Evolutionary conservation across 371 early-diverging fungal genomes (phyloP).

Genomic region (Mortierella sp.): DNA sequence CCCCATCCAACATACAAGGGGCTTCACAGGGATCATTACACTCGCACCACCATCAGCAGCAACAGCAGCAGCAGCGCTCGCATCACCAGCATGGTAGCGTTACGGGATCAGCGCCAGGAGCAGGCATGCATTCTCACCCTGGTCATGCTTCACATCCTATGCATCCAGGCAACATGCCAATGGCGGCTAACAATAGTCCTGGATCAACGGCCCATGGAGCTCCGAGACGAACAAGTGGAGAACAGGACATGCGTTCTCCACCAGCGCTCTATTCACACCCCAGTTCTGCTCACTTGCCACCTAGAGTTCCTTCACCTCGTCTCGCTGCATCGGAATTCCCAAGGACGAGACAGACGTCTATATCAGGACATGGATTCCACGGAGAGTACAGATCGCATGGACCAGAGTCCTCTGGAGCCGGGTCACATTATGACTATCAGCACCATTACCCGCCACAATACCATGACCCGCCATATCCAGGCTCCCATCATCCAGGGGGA

Average conservation of each 20-base stretch:
- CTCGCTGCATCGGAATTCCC: constrained; percentile 23
- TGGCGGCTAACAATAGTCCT: not conserved
- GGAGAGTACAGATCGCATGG: constrained; percentile 35
- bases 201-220: constrained; percentile 11
- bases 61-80: constrained; percentile 17
- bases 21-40: constrained; percentile 10
- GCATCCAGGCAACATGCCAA: constrained; percentile 4
- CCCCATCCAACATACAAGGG: constrained; percentile 6
- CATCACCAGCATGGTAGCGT: constrained; percentile 19
- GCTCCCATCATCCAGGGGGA: constrained; percentile 6
- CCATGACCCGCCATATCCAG: constrained; percentile 14
- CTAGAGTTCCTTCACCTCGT: constrained; percentile 23
- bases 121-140: constrained; percentile 7
- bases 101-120: constrained; percentile 6
- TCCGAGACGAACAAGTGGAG: constrained; percentile 25
- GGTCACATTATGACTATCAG: constrained; percentile 21
- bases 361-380: constrained; percentile 21
- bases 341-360: constrained; percentile 32
- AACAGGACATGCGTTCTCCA: constrained; percentile 30
- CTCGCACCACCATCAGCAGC: constrained; percentile 26
- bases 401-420: constrained; percentile 6
- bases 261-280: constrained; percentile 30
- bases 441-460: constrained; percentile 17
- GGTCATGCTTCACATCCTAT: constrained; percentile 10
- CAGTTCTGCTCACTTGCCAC: not conserved